Base-by-base conservation (phyloP, 2,329 filamentous ascomycete genomes). In the Colletotrichum musicola region DNA sequence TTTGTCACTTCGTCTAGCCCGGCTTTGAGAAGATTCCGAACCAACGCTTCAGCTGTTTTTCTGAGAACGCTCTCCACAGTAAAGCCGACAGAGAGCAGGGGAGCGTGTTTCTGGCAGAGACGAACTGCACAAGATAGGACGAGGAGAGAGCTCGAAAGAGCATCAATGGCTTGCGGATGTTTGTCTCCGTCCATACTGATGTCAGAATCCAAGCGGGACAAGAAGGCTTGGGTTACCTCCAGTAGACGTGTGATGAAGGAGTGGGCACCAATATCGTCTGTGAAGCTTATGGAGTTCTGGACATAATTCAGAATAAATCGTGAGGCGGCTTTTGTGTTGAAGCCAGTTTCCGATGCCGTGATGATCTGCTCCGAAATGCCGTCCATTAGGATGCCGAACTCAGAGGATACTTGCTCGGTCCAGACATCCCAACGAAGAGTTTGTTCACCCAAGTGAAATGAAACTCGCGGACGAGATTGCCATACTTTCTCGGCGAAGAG, bases 381-480 rank as follows among this genome's bases (percentile, higher is more conserved):
- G 75, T 91, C 89, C 66, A 90, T 79, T n/a, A 89, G 77, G 46
- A 90, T 81, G 2, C 89, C 89, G 20, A 91, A 72, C 72, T 91
- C 88, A 4, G 89, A 90, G 1, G 89, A 90, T 2, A 85, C 83
- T 38, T 82, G 82, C 10, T 86, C 85, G 71, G 88, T 80, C 89
- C 89, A 91, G 2, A 71, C 53, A 7, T 82, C 83, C 89, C 89
- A 91, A 64, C 77, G 77, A 6, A 91, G 80, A 0, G 74, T 74
- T 65, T 85, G 83, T 6, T 83, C 81, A 13, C 82, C 85, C 6
- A 91, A 76, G 35, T 77, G 75, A 65, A 88, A 84, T 9, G 79
- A 81, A 2, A 77, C 73, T 10, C 77, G 73, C 4, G 79, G 77
- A 38, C 80, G 78, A 25, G 69, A 38, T 44, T 74, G 72, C 54